A percentile compares a stretch with the other conserved stretches of the same genome.
Conservation (phyloP, 179 eudicot genomes). For the Carnegiea gigantea region DNA sequence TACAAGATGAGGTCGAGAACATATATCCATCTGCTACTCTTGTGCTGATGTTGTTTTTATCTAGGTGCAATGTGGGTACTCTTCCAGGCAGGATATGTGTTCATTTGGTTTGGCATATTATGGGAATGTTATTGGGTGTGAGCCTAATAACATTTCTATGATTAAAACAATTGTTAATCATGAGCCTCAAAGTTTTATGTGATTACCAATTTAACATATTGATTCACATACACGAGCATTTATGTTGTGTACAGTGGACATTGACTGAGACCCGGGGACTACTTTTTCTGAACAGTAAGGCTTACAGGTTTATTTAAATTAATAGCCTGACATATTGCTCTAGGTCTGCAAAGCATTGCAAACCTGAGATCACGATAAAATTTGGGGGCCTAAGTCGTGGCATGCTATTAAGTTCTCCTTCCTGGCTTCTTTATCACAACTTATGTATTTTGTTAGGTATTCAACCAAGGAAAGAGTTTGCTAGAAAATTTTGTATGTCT, state of each 20-base stretch:
- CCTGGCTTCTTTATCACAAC: not conserved
- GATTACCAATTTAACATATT: not conserved
- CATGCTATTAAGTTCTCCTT: not conserved
- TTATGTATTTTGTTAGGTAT: not conserved
- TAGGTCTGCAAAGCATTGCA: not conserved
- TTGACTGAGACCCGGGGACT: not conserved
- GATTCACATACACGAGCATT: not conserved
- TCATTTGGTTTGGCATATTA: not conserved
- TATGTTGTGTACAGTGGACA: not conserved
- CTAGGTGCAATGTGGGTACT: not conserved
- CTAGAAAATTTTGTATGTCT: no score
- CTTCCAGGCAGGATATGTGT: not conserved
- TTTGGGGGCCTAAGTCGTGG: not conserved
- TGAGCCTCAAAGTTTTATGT: no score
- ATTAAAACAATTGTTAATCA: not conserved
- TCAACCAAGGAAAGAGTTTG: not conserved
- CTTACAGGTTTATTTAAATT: not conserved
- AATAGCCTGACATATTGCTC: not conserved
- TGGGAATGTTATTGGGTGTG: not conserved
- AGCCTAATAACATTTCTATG: not conserved
- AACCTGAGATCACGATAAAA: not conserved
- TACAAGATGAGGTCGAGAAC: not conserved
- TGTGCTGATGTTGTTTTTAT: not conserved
- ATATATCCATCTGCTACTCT: not conserved
- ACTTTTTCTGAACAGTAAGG: not conserved